Evolutionary conservation across 495 filamentous ascomycete genomes (phyloP).

Genomic region (Haplographium delicatum): DNA sequence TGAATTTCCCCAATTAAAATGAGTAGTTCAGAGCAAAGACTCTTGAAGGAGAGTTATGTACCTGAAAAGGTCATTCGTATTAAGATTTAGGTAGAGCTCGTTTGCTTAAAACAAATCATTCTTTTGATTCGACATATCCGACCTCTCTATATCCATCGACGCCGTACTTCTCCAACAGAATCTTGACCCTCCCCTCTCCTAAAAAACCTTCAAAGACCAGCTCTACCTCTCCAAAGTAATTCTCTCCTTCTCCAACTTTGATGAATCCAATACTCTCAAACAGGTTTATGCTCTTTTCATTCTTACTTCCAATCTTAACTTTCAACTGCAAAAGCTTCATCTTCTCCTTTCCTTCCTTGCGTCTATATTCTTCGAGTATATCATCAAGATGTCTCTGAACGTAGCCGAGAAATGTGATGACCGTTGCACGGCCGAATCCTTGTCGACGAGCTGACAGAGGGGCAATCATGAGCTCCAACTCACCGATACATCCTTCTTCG

Average conservation of each 20-base stretch:
- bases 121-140: constrained; percentile 27
- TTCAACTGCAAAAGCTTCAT: constrained; percentile 32
- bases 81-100: too few species aligned
- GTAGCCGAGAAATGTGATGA: constrained; percentile 66
- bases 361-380: constrained; percentile 56
- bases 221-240: constrained; percentile 59
- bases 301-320: constrained; percentile 55
- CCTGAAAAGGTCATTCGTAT: too few species aligned
- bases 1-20: too few species aligned
- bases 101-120: too few species aligned
- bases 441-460: constrained; percentile 46
- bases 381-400: constrained; percentile 40
- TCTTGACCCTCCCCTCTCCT: constrained; percentile 22
- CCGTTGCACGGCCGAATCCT: constrained; percentile 60
- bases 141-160: constrained; percentile 38
- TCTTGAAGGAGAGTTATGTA: too few species aligned
- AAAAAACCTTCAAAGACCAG: constrained; percentile 29
- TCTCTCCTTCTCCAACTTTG: constrained; percentile 41
- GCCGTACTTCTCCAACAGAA: constrained; percentile 27
- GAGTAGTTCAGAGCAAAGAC: too few species aligned
- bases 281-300: constrained; percentile 49
- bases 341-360: constrained; percentile 1
- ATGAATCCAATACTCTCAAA: constrained; percentile 57
- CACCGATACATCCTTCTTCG: constrained; percentile 52
- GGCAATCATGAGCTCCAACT: constrained; percentile 90